These are phyloP conservation scores for Nakazawaea wickerhamii DNA, from an alignment of 805 yeast genomes.

Conservation along the genomic window DNA sequence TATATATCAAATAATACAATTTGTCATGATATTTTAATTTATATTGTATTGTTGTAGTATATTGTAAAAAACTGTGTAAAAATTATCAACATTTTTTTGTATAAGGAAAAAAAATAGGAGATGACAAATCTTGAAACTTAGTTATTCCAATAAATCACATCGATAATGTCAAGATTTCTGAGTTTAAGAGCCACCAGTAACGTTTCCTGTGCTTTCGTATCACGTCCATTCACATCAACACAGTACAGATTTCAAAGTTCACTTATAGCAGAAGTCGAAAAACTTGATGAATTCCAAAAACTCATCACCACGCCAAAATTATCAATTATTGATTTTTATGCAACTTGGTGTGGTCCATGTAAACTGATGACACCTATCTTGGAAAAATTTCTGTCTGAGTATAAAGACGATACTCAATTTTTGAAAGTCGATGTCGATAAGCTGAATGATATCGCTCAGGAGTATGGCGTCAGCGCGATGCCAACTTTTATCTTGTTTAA, in stretches of 20 bases:
- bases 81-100: too few relatives aligned
- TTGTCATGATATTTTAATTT: too few relatives aligned
- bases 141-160: too few relatives aligned
- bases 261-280: constrained; percentile 28
- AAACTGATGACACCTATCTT: constrained; percentile 61
- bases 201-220: background rate
- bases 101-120: too few relatives aligned
- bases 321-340: constrained; percentile 59
- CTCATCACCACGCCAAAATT: constrained; percentile 32
- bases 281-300: constrained; percentile 30
- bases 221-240: background rate
- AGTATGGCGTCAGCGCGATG: constrained; percentile 65
- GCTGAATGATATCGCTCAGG: constrained; percentile 52
- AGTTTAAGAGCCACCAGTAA: background rate
- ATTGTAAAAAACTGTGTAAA: too few relatives aligned
- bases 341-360: constrained; percentile 80
- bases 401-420: constrained; percentile 45
- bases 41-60: too few relatives aligned
- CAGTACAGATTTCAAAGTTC: background rate
- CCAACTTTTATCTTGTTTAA: constrained; percentile 66
- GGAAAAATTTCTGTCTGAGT: constrained; percentile 35
- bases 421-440: constrained; percentile 70
- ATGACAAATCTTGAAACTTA: too few relatives aligned
- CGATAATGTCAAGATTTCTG: background rate
- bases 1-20: too few relatives aligned